These are phyloP conservation scores for Dipteronia dyeriana DNA, from an alignment of 345 rosid genomes.

Conservation along the genomic window DNA sequence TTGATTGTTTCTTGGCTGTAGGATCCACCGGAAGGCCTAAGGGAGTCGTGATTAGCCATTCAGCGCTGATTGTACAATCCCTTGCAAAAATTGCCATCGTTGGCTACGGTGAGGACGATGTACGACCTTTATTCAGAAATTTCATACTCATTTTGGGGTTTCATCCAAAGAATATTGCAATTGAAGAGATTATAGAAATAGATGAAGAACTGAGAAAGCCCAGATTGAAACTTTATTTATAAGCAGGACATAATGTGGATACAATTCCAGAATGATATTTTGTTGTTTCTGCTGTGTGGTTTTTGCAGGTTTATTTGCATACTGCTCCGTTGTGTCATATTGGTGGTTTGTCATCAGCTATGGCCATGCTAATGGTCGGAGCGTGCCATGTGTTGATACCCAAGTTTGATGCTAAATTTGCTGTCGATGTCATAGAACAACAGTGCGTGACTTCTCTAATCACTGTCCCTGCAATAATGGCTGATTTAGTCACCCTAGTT, in stretches of 20 bases:
- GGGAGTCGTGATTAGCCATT: conserved; percentile 74
- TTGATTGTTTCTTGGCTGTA: conserved; percentile 31
- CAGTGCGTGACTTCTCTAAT: conserved; percentile 73
- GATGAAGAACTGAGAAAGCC: not conserved
- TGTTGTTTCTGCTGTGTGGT: conserved; percentile 13
- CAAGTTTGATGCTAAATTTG: conserved; percentile 65
- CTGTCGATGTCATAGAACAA: conserved; percentile 54
- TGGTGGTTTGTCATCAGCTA: conserved; percentile 84
- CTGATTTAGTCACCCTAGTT: conserved; percentile 53
- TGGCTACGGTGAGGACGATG: conserved; percentile 85
- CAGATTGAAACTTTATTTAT: conserved; percentile 6
- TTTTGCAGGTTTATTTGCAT: conserved; percentile 80
- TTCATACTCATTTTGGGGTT: not conserved
- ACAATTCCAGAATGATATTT: not conserved
- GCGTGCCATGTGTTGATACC: conserved; percentile 76
- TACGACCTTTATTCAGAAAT: conserved; percentile 39
- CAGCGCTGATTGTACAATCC: conserved; percentile 75
- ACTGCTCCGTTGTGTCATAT: conserved; percentile 84
- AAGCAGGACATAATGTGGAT: not conserved
- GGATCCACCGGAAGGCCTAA: conserved; percentile 95
- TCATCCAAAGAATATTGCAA: not conserved
- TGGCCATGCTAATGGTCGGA: conserved; percentile 90
- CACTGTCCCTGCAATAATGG: conserved; percentile 81
- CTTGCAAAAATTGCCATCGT: conserved; percentile 76
- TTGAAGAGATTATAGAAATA: conserved; percentile 8